Conservation (phyloP, 2,329 filamentous ascomycete genomes). For the Venturia pyrina region DNA sequence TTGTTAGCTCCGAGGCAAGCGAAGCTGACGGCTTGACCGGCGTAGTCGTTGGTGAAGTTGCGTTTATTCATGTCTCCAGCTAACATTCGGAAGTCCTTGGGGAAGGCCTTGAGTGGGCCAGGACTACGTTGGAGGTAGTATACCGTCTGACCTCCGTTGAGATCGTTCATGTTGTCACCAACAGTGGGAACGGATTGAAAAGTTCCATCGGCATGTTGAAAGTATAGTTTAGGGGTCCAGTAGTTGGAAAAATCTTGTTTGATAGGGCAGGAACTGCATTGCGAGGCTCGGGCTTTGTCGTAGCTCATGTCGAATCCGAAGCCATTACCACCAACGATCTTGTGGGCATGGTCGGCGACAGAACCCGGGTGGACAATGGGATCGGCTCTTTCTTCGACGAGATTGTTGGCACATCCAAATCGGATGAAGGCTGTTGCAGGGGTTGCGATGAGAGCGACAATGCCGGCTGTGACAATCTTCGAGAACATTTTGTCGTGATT, state of each 20-base stretch:
- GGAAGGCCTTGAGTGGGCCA: constrained; percentile 56
- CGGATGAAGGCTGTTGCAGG: constrained; percentile 56
- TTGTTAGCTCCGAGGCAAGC: constrained; percentile 41
- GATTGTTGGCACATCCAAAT: constrained; percentile 56
- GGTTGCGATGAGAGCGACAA: constrained; percentile 24
- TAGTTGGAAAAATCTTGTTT: constrained; percentile 64
- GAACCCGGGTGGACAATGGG: constrained; percentile 24
- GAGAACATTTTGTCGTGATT: neutral
- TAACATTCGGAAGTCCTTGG: constrained; percentile 60
- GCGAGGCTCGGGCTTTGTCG: constrained; percentile 47
- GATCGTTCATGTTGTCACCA: constrained; percentile 34
- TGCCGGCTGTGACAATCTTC: constrained; percentile 6
- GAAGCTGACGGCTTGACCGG: constrained; percentile 46
- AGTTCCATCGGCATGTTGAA: constrained; percentile 36
- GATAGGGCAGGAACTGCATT: constrained; percentile 61
- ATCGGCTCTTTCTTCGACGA: constrained; percentile 47
- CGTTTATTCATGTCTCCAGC: constrained; percentile 53
- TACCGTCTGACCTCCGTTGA: constrained; percentile 53
- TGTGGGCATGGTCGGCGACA: constrained; percentile 24
- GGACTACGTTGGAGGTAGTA: constrained; percentile 52
- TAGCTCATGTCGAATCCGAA: constrained; percentile 56
- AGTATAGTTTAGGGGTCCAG: constrained; percentile 67
- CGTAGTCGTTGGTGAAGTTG: constrained; percentile 45
- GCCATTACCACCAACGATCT: constrained; percentile 43
- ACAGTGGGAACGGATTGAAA: constrained; percentile 51